Evolutionary conservation across 1,139 yeast genomes (phyloP), one percentile per base, ranked within the genome.

Genomic region (Eremothecium sinecaudum): DNA sequence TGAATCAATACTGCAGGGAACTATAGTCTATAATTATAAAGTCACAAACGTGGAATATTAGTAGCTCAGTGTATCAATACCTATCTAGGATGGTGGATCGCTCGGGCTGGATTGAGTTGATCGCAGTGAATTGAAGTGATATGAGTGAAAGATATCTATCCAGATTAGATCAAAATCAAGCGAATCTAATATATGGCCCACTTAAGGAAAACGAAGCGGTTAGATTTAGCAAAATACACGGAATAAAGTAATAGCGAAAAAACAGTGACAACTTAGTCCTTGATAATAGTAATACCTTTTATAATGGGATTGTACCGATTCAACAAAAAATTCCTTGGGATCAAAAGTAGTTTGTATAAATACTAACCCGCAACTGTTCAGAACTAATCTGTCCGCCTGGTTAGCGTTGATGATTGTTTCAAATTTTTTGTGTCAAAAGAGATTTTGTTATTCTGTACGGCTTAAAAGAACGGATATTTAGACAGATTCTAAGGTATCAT

Each of bases 401-500:
- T n/a, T n/a, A n/a, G n/a, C n/a, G n/a, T 19, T 8, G 21, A 8
- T 10, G 9, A 19, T 23, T 7, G 7, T 6, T 17, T n/a, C 30
- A 27, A 27, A 27, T 16, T 27, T 27, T 27, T 27, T 27, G 30
- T 27, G 30, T 27, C 30, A 21, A 27, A 9, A 14, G 9, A 27
- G n/a, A 18, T 15, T n/a, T 14, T 15, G 14, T 27, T 15, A n/a
- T 14, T 27, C 31, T 35, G 38, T 35, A 35, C 38, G 38, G 31
- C 28, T 9, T n/a, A n/a, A n/a, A n/a, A n/a, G n/a, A n/a, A n/a
- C n/a, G n/a, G n/a, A n/a, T n/a, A n/a, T n/a, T n/a, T n/a, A n/a
- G n/a, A n/a, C n/a, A n/a, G n/a, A n/a, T n/a, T n/a, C n/a, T n/a
- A n/a, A n/a, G n/a, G n/a, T n/a, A n/a, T n/a, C n/a, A n/a, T n/a